Evolutionary conservation across 2,329 filamentous ascomycete genomes (phyloP).

Genomic region (Alternaria sp.): DNA sequence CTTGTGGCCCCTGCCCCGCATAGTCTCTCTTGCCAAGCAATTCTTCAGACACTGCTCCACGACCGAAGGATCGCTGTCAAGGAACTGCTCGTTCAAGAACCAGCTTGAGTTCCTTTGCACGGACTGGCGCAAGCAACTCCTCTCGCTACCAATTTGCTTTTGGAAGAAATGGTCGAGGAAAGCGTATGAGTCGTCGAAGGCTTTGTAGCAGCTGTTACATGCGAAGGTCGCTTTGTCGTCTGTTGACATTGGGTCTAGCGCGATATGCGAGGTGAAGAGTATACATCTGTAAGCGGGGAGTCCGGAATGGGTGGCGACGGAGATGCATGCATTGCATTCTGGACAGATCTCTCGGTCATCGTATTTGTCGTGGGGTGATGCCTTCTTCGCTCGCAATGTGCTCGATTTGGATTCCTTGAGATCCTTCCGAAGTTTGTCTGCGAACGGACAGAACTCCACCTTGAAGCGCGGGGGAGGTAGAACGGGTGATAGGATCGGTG

Average conservation of each 20-base stretch:
- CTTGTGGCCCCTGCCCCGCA: slow-evolving; percentile 29
- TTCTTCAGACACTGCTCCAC: slow-evolving; percentile 47
- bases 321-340: slow-evolving; percentile 42
- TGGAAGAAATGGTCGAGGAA: slow-evolving; percentile 50
- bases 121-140: slow-evolving; percentile 37
- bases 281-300: slow-evolving; percentile 42
- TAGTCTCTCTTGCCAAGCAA: slow-evolving; percentile 44
- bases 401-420: slow-evolving; percentile 28
- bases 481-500: slow-evolving; percentile 28
- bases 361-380: slow-evolving; percentile 39
- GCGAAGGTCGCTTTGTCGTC: slow-evolving; percentile 43
- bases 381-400: slow-evolving; percentile 39
- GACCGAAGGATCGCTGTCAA: slow-evolving; percentile 36
- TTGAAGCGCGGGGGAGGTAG: slow-evolving; percentile 49
- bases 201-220: slow-evolving; percentile 49
- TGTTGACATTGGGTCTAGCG: slow-evolving; percentile 6
- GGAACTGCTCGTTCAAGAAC: slow-evolving; percentile 28
- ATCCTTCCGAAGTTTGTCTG: slow-evolving; percentile 40
- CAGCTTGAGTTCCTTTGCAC: slow-evolving; percentile 23
- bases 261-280: slow-evolving; percentile 45
- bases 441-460: slow-evolving; percentile 46
- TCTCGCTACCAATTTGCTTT: slow-evolving; percentile 45
- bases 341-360: slow-evolving; percentile 49
- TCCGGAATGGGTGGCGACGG: slow-evolving; percentile 45
- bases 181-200: slow-evolving; percentile 46